Evolutionary conservation across 768 basidiomycete species (phyloP).

Genomic region (Termitomyces bulborhizus): DNA sequence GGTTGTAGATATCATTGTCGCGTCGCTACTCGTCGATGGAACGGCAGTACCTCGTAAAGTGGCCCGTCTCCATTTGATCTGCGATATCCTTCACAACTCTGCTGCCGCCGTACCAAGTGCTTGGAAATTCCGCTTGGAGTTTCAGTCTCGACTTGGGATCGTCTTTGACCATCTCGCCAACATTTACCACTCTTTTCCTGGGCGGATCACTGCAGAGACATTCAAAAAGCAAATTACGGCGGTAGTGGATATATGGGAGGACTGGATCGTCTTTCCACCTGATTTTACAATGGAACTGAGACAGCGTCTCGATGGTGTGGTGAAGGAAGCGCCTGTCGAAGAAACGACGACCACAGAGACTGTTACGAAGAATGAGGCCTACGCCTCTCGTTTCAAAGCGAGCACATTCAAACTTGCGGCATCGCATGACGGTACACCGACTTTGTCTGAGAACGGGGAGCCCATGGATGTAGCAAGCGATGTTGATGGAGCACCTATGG

Average conservation of each 20-base stretch:
- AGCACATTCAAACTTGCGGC: slow-evolving; percentile 73
- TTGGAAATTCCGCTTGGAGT: slow-evolving; percentile 96
- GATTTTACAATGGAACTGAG: slow-evolving; percentile 77
- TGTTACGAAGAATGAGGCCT: slow-evolving; percentile 23
- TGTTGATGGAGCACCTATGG: slow-evolving; percentile 36
- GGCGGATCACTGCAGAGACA: slow-evolving; percentile 91
- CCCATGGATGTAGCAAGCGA: slow-evolving; percentile 31
- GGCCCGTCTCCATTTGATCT: slow-evolving; percentile 90
- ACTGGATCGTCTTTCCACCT: slow-evolving; percentile 95
- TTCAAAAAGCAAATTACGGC: slow-evolving; percentile 91
- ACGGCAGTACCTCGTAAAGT: slow-evolving; percentile 98
- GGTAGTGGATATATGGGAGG: slow-evolving; percentile 95
- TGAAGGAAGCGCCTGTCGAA: slow-evolving; percentile 22
- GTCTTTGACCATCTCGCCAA: slow-evolving; percentile 95
- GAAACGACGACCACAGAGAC: slow-evolving; percentile 22
- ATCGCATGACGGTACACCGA: slow-evolving; percentile 15
- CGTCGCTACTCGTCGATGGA: slow-evolving; percentile 82
- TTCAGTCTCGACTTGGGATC: slow-evolving; percentile 84
- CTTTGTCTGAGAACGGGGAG: slow-evolving; percentile 18
- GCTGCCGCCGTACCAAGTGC: slow-evolving; percentile 91
- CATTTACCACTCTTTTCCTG: slow-evolving; percentile 94
- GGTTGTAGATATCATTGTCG: slow-evolving; percentile 88
- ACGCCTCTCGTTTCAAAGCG: slow-evolving; percentile 66
- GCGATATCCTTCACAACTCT: slow-evolving; percentile 97
- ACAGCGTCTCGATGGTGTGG: slow-evolving; percentile 62